Evolutionary conservation across 495 filamentous ascomycete species (phyloP).

Genomic region (Cudoniella acicularis): DNA sequence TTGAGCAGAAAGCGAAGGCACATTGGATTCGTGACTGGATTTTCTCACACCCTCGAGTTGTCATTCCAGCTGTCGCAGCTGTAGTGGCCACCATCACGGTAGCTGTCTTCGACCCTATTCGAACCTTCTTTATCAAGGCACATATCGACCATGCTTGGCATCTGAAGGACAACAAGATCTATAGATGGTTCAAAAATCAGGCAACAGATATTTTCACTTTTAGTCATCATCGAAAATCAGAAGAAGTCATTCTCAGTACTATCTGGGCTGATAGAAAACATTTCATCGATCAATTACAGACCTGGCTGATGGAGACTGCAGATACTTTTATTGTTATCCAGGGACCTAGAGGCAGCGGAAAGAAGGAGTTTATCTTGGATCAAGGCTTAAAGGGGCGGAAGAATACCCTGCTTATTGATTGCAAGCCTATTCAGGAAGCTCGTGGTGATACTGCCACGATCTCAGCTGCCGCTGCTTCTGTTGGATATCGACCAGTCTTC

Average conservation of each 20-base stretch:
- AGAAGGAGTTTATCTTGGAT: constrained; percentile 80
- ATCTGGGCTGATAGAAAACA: constrained; percentile 86
- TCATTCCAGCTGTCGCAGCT: constrained; percentile 78
- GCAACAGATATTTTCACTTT: constrained; percentile 67
- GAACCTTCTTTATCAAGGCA: constrained; percentile 85
- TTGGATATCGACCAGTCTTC: constrained; percentile 92
- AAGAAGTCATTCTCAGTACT: constrained; percentile 69
- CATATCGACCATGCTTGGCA: constrained; percentile 79
- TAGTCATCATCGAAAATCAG: constrained; percentile 44
- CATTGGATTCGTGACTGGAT: constrained; percentile 87
- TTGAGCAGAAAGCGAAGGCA: constrained; percentile 69
- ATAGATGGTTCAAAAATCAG: constrained; percentile 77
- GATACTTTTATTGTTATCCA: constrained; percentile 95
- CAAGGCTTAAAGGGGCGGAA: constrained; percentile 73
- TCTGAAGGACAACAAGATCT: constrained; percentile 62
- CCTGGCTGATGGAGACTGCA: constrained; percentile 81
- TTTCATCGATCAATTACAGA: constrained; percentile 73
- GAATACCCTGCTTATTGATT: constrained; percentile 86
- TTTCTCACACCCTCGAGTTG: constrained; percentile 80
- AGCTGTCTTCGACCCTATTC: constrained; percentile 87
- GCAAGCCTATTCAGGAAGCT: constrained; percentile 89
- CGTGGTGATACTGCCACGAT: constrained; percentile 89
- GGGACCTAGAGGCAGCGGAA: constrained; percentile 88
- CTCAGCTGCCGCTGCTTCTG: constrained; percentile 70
- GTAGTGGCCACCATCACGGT: constrained; percentile 80